Base-by-base conservation (phyloP, 2,329 filamentous ascomycete species). In the Fusarium drepaniforme region DNA sequence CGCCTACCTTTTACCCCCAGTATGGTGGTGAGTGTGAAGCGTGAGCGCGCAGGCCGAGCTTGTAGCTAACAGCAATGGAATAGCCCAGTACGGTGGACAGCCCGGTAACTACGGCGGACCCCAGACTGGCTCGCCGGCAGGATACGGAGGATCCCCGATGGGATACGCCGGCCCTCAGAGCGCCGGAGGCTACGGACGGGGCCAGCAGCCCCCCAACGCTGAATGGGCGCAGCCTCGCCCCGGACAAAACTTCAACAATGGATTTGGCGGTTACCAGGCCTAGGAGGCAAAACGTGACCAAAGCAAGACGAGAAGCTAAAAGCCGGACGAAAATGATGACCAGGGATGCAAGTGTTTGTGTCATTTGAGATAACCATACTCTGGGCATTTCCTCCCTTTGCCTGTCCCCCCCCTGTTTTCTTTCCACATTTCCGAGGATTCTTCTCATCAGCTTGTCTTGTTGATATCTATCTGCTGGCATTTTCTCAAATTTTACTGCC, bases 1-100 rank as follows among this genome's bases (percentile, higher is more conserved):
- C 94, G 53, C 93, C 94, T 53, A 92, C 91, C 68, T 98, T 95
- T 87, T 98, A 98, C 84, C 95, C 96, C 77, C 97, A 98, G 85
- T 98, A 98, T 82, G 93, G 93, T 82, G 94, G 94, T 90, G 90
- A 84, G 88, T 87, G 65, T 68, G 76, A 70, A 66, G 30, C 35
- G 35, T 38, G 15, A 68, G 21, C 38, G 35, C 21, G 33, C 30
- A 30, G n/a, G 37, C 23, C 9, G 42, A 30, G 11, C 37, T 30
- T 46, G 66, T 66, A 78, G 75, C 81, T 83, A 74, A 83, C 79
- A 42, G 21, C 60, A 8, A 28, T 64, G 57, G 69, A 75, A 65
- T 70, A 86, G 87, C 84, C 66, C 88, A 89, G 80, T 91, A 88
- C 79, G 90, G 89, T 79, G 91, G 89, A 78, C 93, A 94, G 83